These are phyloP conservation scores for Rosa multiflora DNA, from an alignment of 306 rosid genomes.

Conservation along the genomic window DNA sequence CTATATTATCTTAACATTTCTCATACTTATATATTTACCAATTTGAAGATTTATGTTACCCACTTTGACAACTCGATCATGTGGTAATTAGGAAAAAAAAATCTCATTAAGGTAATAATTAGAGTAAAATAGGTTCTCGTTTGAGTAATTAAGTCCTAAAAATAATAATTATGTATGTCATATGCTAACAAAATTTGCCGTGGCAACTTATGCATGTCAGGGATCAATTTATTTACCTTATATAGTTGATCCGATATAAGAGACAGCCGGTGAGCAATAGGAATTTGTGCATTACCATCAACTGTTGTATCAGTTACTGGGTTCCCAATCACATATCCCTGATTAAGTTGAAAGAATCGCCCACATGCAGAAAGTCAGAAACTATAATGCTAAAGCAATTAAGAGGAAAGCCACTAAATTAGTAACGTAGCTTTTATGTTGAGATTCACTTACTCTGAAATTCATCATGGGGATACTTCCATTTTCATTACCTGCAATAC, in stretches of 20 bases:
- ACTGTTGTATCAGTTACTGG: slow-evolving; percentile 22
- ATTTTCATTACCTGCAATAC: slow-evolving; percentile 13
- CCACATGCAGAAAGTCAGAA: neutral
- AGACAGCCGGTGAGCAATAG: slow-evolving; percentile 15
- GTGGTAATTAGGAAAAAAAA: neutral
- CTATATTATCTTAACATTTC: neutral
- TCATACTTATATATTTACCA: no score
- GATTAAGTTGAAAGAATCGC: neutral
- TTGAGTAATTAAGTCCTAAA: neutral
- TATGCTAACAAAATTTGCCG: neutral
- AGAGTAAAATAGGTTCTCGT: neutral
- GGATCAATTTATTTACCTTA: neutral
- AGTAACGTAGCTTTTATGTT: neutral
- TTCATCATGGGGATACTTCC: slow-evolving; percentile 4
- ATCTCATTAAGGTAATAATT: no score
- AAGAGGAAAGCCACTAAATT: neutral
- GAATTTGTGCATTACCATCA: slow-evolving; percentile 16
- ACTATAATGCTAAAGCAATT: neutral
- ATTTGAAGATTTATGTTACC: neutral
- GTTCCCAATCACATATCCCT: slow-evolving; percentile 29
- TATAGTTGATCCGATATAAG: slow-evolving; percentile 24
- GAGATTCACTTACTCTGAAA: neutral
- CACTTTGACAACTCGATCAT: no score
- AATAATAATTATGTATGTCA: neutral
- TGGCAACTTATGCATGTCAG: neutral